phyloP scores from a whole-genome alignment of 805 yeast species.

The Candida nonsorbophila region DNA sequence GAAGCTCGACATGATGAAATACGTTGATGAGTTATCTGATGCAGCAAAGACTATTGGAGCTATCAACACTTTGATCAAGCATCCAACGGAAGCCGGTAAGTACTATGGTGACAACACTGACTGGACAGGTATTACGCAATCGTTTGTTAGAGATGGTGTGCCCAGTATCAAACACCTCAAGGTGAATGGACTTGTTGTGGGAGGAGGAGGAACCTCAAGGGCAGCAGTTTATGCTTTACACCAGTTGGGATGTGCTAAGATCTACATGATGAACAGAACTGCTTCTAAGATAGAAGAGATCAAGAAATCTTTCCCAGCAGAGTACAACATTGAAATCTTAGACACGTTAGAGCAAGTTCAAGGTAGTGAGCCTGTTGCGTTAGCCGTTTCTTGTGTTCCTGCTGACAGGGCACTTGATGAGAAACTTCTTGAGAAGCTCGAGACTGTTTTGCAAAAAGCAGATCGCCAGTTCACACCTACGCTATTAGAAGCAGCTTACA shows the following conservation, averaged over 20 bases:
- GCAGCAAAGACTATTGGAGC: slow-evolving; percentile 88
- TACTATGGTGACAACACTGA: slow-evolving; percentile 90
- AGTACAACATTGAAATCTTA: slow-evolving; percentile 55
- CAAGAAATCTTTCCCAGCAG: slow-evolving; percentile 53
- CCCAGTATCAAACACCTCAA: slow-evolving; percentile 31
- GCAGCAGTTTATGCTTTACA: slow-evolving; percentile 89
- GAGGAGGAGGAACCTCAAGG: slow-evolving; percentile 97
- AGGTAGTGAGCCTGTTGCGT: slow-evolving; percentile 42
- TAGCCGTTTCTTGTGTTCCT: slow-evolving; percentile 78
- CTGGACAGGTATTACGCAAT: slow-evolving; percentile 80
- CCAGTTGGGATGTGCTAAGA: slow-evolving; percentile 67
- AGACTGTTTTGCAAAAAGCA: slow-evolving; percentile 39
- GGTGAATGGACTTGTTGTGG: slow-evolving; percentile 72
- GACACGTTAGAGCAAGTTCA: slow-evolving; percentile 44
- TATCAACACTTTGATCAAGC: slow-evolving; percentile 73
- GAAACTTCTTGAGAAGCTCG: slow-evolving; percentile 42
- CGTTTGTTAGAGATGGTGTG: slow-evolving; percentile 62
- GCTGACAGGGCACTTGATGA: slow-evolving; percentile 69
- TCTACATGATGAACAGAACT: slow-evolving; percentile 81
- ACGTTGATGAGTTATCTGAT: slow-evolving; percentile 60
- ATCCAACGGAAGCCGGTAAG: slow-evolving; percentile 26
- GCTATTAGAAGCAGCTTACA: slow-evolving; percentile 90
- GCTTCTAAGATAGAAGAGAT: slow-evolving; percentile 56
- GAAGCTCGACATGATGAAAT: slow-evolving; percentile 72
- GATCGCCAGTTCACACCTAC: slow-evolving; percentile 47